These are phyloP conservation scores for Triticum aestivum DNA, from an alignment of 176 grass and related monocot species.

Conservation along the genomic window DNA sequence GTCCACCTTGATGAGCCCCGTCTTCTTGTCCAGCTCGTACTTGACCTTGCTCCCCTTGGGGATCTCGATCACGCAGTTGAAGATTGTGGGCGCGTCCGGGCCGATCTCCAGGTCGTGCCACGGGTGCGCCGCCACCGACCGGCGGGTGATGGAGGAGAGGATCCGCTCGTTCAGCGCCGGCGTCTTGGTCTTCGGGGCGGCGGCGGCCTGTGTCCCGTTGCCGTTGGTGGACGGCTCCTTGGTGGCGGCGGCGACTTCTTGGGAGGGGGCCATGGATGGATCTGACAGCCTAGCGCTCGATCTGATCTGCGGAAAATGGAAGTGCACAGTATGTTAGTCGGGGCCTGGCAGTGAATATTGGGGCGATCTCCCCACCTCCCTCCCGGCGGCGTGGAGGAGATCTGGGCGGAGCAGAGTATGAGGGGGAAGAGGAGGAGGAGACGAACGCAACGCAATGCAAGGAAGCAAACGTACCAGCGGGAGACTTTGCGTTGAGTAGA, in stretches of 20 bases:
- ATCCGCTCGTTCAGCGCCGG: slow-evolving; percentile 80
- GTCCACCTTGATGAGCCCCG: slow-evolving; percentile 91
- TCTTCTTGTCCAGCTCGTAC: slow-evolving; percentile 99
- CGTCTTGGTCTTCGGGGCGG: not conserved
- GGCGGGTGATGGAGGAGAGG: slow-evolving; percentile 64
- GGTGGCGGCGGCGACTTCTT: slow-evolving; percentile 8
- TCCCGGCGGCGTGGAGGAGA: no score
- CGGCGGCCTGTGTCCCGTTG: no score
- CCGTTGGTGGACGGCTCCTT: slow-evolving; percentile 1
- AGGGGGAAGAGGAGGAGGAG: no score
- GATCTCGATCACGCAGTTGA: slow-evolving; percentile 90
- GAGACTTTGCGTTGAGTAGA: not conserved
- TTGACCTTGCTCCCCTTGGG: slow-evolving; percentile 93
- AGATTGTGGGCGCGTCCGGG: slow-evolving; percentile 67
- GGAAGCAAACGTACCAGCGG: not conserved
- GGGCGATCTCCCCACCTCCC: no score
- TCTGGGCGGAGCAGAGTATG: not conserved
- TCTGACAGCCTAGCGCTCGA: no score
- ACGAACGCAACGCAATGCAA: not conserved
- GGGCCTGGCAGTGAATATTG: fast-evolving
- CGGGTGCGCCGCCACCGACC: slow-evolving; percentile 83
- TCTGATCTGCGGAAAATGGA: no score
- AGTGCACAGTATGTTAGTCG: no score
- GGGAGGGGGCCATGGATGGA: slow-evolving; percentile 49
- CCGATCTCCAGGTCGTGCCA: slow-evolving; percentile 97